Conservation (phyloP, 148 eudicot genomes). For the Fallopia convolvulus region DNA sequence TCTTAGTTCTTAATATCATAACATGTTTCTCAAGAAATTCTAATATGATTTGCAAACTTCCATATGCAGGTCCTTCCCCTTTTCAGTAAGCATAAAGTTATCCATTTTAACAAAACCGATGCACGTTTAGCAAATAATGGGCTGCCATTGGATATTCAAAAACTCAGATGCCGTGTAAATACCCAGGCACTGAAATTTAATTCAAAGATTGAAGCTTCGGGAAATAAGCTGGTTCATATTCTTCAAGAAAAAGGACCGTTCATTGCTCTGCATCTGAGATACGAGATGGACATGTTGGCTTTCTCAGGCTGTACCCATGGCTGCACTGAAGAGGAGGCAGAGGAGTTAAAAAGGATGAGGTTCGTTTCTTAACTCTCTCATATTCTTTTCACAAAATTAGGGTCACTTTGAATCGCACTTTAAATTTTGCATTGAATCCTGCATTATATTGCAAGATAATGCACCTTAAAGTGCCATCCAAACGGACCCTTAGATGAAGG, state of each 20-base stretch:
- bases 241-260: constrained; percentile 52
- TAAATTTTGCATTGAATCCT: too few species aligned
- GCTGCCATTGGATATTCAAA: constrained; percentile 74
- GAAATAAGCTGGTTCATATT: constrained; percentile 31
- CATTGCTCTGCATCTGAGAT: constrained; percentile 84
- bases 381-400: not conserved
- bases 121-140: constrained; percentile 19
- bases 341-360: constrained; percentile 85
- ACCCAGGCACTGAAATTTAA: constrained; percentile 84
- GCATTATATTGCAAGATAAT: too few species aligned
- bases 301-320: constrained; percentile 98
- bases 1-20: not conserved
- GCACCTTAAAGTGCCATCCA: too few species aligned
- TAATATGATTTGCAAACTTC: not conserved
- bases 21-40: not conserved
- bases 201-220: constrained; percentile 75
- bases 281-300: constrained; percentile 99
- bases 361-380: constrained; percentile 16
- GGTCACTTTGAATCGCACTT: too few species aligned
- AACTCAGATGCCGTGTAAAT: constrained; percentile 90
- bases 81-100: constrained; percentile 58
- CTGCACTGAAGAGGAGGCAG: constrained; percentile 74
- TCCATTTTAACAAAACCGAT: constrained; percentile 91
- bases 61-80: constrained; percentile 70
- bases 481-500: not conserved